Evolutionary conservation across 495 filamentous ascomycete species (phyloP).

Genomic region (Pyrenula massariospora): DNA sequence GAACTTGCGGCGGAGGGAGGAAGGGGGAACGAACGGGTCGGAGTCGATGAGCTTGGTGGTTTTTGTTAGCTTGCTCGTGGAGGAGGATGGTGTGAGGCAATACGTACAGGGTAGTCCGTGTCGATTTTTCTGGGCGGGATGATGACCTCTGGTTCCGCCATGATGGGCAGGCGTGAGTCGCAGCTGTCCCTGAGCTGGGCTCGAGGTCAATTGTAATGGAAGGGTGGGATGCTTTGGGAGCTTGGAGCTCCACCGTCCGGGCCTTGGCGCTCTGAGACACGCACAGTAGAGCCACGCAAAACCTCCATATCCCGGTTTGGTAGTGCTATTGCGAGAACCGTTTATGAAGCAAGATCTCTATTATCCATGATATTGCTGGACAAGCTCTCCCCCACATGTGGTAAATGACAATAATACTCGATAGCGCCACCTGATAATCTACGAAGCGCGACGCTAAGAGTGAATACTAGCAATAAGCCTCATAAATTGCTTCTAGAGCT

Average conservation of each 20-base stretch:
- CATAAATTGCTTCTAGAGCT: too few relatives aligned
- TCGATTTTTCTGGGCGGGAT: conserved; percentile 64
- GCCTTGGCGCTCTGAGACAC: background rate
- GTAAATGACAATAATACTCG: too few relatives aligned
- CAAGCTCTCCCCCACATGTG: too few relatives aligned
- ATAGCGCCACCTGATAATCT: too few relatives aligned
- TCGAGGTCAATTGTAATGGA: background rate
- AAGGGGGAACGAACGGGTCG: conserved; percentile 66
- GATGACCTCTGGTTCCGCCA: conserved; percentile 36
- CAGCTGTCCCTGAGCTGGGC: background rate
- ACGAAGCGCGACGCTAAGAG: too few relatives aligned
- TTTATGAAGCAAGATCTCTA: too few relatives aligned
- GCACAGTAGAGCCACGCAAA: too few relatives aligned
- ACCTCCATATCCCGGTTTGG: too few relatives aligned
- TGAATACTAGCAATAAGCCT: too few relatives aligned
- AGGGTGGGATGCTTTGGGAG: background rate
- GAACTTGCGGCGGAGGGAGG: conserved; percentile 1
- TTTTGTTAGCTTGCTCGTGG: conserved; percentile 20
- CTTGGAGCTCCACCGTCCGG: background rate
- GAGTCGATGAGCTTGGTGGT: conserved; percentile 79
- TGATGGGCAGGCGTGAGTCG: background rate
- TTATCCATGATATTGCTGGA: too few relatives aligned
- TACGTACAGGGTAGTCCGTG: conserved; percentile 73
- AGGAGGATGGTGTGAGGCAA: conserved; percentile 2
- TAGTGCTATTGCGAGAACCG: too few relatives aligned